phyloP scores from a whole-genome alignment of 2,329 filamentous ascomycete species.

The Davidsoniella australis region DNA sequence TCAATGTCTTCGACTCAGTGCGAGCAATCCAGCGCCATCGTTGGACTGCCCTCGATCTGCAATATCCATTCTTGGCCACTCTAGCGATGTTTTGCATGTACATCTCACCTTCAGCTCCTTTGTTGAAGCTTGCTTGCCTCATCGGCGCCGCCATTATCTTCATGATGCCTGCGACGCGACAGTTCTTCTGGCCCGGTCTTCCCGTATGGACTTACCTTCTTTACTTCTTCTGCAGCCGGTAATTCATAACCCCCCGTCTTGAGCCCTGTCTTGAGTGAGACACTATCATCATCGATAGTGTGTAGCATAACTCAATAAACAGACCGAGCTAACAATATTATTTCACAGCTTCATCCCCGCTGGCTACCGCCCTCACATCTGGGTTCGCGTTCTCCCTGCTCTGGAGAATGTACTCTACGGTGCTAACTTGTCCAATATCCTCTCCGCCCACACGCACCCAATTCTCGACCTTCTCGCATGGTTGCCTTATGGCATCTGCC shows the following conservation, averaged over 20 bases:
- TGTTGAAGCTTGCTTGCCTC: slow-evolving; percentile 59
- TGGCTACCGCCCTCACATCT: slow-evolving; percentile 81
- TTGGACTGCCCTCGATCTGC: slow-evolving; percentile 70
- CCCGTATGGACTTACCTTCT: slow-evolving; percentile 75
- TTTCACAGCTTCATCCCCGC: slow-evolving; percentile 61
- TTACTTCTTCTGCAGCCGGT: slow-evolving; percentile 88
- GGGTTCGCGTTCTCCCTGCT: slow-evolving; percentile 85
- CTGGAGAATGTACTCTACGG: slow-evolving; percentile 94
- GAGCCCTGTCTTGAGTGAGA: too few relatives aligned
- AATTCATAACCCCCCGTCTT: slow-evolving; percentile 27
- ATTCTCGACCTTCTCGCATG: slow-evolving; percentile 78
- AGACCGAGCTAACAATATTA: background rate
- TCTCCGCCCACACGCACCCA: slow-evolving; percentile 74
- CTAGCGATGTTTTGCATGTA: slow-evolving; percentile 68
- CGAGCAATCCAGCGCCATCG: slow-evolving; percentile 57
- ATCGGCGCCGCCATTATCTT: slow-evolving; percentile 51
- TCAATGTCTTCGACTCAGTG: slow-evolving; percentile 63
- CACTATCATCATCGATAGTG: background rate
- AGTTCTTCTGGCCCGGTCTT: slow-evolving; percentile 79
- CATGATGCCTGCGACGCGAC: slow-evolving; percentile 66
- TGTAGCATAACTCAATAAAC: background rate
- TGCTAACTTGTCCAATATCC: slow-evolving; percentile 86
- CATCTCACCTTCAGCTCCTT: slow-evolving; percentile 64
- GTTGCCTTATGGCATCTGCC: slow-evolving; percentile 81
- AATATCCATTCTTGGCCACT: slow-evolving; percentile 61